Conservation (phyloP, 2,329 filamentous ascomycete species). For the Trichoderma sp. region DNA sequence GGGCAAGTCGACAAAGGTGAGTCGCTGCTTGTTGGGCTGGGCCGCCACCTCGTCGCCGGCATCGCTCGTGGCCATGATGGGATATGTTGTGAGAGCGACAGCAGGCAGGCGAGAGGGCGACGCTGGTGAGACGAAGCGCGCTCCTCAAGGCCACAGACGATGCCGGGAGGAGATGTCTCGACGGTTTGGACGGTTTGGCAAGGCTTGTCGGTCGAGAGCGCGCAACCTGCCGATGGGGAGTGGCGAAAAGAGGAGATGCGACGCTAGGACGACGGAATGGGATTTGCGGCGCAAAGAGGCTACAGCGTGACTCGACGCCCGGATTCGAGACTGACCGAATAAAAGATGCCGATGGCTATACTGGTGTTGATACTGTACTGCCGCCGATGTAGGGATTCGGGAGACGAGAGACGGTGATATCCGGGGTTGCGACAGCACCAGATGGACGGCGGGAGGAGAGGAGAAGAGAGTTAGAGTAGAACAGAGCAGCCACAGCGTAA, state of each 20-base stretch:
- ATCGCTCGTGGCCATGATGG: constrained; percentile 38
- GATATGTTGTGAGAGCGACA: neutral
- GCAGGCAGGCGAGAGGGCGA: constrained; percentile 15
- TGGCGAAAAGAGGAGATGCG: neutral
- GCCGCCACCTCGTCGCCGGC: constrained; percentile 31
- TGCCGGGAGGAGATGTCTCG: neutral
- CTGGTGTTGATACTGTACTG: neutral
- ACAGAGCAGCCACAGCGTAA: neutral
- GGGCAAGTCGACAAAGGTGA: constrained; percentile 44
- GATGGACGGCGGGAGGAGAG: neutral
- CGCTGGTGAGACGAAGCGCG: constrained; percentile 5
- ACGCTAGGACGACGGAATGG: neutral
- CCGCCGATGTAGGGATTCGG: neutral
- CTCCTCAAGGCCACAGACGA: neutral
- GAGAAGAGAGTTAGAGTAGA: neutral
- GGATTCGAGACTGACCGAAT: neutral
- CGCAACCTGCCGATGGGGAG: neutral
- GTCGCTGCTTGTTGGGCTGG: constrained; percentile 18
- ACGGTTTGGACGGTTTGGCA: neutral
- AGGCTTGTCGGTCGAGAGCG: neutral
- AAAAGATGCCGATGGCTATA: neutral
- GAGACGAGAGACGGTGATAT: neutral
- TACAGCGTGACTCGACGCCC: neutral
- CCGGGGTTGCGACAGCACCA: neutral
- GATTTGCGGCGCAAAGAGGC: neutral